Evolutionary conservation across 2,329 filamentous ascomycete species (phyloP), one percentile per base, ranked within the genome.

Genomic region (Proliferodiscus dingleyae): DNA sequence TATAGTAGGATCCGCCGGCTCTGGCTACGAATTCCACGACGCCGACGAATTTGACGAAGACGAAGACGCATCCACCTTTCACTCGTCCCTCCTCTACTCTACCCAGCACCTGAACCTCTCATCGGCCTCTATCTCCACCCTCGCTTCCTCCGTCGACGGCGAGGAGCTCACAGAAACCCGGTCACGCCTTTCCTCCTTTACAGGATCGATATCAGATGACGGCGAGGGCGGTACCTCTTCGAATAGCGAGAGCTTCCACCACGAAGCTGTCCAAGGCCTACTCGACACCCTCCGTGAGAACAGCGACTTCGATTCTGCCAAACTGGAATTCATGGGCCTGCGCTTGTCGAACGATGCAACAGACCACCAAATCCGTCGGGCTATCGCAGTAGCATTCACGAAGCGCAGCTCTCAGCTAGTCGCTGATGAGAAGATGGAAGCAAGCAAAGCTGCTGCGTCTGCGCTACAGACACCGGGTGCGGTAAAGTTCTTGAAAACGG

Each of bases 251-350:
- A 74, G 81, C 47, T 97, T 97, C 75, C 87, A 95, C 64, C 76
- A 84, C 50, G 91, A 96, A 61, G 91, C 91, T 21, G 87, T 91
- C 3, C 75, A 83, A 53, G 91, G 88, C 50, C 78, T 97, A n/a
- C 77, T 90, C 51, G 90, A 96, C 60, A 87, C 89, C 19, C 74
- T 97, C 33, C 83, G 85, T 41, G 85, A 83, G 18, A 78, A 80
- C 11, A 79, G 81, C 9, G 87, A 94, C 62, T 93, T 95, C 53
- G 90, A 95, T 60, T 74, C 74, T 2, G 78, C 80, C 40, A 89
- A 91, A 64, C 78, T 97, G 26, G 93, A 98, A 64, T 86, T 98
- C 52, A 95, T 90, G 72, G 87, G 89, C 37, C 74, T 97, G n/a
- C 85, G 91, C 9, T 87, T 98, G 65, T 85, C 84, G 44, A 88